These are phyloP conservation scores for Dictyostelium capitatum DNA, from an alignment of 78 protist genomes.

Conservation along the genomic window DNA sequence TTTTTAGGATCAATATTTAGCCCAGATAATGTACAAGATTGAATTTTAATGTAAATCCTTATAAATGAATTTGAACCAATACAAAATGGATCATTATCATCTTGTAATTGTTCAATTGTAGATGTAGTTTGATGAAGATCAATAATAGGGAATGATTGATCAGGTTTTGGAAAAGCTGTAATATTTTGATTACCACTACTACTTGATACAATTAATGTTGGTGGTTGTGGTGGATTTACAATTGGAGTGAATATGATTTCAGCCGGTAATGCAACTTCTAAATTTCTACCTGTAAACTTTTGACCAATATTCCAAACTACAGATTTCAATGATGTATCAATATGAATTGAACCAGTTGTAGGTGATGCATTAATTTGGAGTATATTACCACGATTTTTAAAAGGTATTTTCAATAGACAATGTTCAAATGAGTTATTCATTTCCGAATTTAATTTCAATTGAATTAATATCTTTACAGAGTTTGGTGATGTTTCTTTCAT, in stretches of 20 bases:
- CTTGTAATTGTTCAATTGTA: background rate
- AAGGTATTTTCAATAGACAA: conserved; percentile 59
- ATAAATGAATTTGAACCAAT: conserved; percentile 44
- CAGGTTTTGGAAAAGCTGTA: conserved; percentile 34
- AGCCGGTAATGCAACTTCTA: conserved; percentile 79
- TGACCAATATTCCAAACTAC: conserved; percentile 75
- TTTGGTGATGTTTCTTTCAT: conserved; percentile 36
- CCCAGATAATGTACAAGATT: conserved; percentile 23
- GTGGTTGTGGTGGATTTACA: conserved; percentile 31
- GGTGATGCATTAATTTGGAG: conserved; percentile 35
- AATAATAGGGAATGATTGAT: conserved; percentile 33
- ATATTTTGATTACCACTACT: conserved; percentile 28
- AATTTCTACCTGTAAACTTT: conserved; percentile 54
- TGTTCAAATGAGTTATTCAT: conserved; percentile 52
- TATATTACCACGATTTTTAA: conserved; percentile 39
- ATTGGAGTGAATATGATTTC: conserved; percentile 25
- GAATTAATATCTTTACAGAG: conserved; percentile 40
- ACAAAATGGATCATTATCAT: conserved; percentile 57
- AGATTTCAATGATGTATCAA: conserved; percentile 12
- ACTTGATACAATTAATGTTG: conserved; percentile 57
- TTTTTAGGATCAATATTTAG: conserved; percentile 58
- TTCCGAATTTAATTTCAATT: conserved; percentile 32
- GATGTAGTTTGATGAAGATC: background rate
- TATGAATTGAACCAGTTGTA: conserved; percentile 38
- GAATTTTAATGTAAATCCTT: conserved; percentile 24